Conservation (phyloP, 164 flowering plant genomes). For the Aristolochia fimbriata region DNA sequence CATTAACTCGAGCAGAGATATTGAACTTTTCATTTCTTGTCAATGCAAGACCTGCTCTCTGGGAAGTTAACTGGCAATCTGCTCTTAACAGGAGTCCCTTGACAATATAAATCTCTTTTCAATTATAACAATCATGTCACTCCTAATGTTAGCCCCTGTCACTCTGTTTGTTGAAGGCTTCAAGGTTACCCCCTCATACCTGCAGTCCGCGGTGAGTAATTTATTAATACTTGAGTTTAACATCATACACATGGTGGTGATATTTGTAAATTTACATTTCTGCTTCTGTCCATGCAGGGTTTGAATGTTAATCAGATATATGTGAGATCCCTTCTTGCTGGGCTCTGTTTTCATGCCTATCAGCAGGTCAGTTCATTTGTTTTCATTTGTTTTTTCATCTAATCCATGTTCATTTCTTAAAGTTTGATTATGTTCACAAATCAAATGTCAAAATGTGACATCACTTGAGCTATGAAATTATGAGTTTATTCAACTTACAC, state of each 20-base stretch:
- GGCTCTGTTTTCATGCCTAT: slow-evolving; percentile 94
- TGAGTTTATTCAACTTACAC: no score
- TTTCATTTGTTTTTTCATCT: not conserved
- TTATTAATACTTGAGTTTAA: not conserved
- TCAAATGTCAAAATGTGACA: no score
- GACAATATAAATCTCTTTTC: slow-evolving; percentile 77
- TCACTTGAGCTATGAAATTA: no score
- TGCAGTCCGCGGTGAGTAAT: slow-evolving; percentile 53
- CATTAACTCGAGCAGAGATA: no score
- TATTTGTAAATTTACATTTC: not conserved
- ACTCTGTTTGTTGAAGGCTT: slow-evolving; percentile 60
- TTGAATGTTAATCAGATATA: slow-evolving; percentile 54
- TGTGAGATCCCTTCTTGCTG: slow-evolving; percentile 61
- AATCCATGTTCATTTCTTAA: not conserved
- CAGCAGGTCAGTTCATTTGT: slow-evolving; percentile 59
- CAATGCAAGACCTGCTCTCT: not conserved
- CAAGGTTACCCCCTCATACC: slow-evolving; percentile 56
- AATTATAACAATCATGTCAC: slow-evolving; percentile 58
- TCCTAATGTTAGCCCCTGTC: slow-evolving; percentile 41
- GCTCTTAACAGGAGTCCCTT: slow-evolving; percentile 60
- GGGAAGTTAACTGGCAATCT: slow-evolving; percentile 6
- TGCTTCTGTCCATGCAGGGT: slow-evolving; percentile 33
- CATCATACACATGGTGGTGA: not conserved
- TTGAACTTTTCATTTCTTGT: not conserved
- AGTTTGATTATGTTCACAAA: not conserved